Conservation (phyloP, 2,329 filamentous ascomycete genomes). For the Fusarium penzigii region DNA sequence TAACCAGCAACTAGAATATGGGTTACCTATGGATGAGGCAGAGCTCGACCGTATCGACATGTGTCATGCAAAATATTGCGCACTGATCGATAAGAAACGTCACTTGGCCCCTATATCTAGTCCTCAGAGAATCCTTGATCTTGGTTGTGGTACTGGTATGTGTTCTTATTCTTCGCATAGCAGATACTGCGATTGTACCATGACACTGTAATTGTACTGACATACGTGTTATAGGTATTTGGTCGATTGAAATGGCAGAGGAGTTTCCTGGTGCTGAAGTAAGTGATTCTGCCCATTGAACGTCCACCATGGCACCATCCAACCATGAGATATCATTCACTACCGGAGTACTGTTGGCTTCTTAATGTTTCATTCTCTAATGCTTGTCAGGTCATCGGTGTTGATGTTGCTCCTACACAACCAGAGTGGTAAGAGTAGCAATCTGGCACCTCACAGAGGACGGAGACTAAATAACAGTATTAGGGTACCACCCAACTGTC, state of each 20-base stretch:
- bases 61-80: conserved; percentile 39
- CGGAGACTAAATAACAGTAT: conserved; percentile 9
- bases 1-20: conserved; percentile 32
- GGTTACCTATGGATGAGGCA: conserved; percentile 42
- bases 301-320: no score
- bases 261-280: conserved; percentile 18
- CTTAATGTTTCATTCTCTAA: no score
- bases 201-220: neutral
- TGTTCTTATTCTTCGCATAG: neutral
- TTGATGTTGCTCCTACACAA: conserved; percentile 23
- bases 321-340: no score
- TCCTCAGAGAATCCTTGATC: conserved; percentile 32
- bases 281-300: neutral
- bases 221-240: conserved; percentile 25
- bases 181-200: neutral
- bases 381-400: conserved; percentile 16
- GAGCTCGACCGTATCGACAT: conserved; percentile 45
- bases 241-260: conserved; percentile 42
- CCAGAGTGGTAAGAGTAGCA: conserved; percentile 15
- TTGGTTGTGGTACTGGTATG: conserved; percentile 34
- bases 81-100: conserved; percentile 27
- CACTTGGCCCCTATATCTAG: conserved; percentile 24
- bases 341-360: no score
- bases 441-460: neutral
- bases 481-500: conserved; percentile 39